These are phyloP conservation scores for Tulasnella calospora DNA, from an alignment of 768 basidiomycete genomes.

Conservation along the genomic window DNA sequence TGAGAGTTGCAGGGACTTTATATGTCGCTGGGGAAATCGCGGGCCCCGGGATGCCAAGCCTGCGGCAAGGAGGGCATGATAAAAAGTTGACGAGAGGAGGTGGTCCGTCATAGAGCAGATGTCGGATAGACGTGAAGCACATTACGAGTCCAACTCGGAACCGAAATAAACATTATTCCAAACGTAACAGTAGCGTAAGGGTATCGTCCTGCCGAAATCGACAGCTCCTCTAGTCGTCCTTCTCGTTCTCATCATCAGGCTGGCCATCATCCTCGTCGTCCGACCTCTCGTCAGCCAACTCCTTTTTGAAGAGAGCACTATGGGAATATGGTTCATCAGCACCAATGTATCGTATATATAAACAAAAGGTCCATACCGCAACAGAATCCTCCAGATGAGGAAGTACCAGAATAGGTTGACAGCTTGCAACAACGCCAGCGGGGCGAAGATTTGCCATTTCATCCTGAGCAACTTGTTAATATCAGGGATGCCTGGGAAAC, in stretches of 20 bases:
- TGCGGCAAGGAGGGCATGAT: too few species aligned
- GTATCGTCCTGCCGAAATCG: not conserved
- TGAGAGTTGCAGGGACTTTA: not conserved
- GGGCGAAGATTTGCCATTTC: slow-evolving; percentile 61
- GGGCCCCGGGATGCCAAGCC: too few species aligned
- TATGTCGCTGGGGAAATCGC: too few species aligned
- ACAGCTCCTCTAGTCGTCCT: slow-evolving; percentile 24
- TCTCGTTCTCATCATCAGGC: slow-evolving; percentile 23
- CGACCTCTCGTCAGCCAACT: slow-evolving; percentile 67
- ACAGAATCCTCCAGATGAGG: slow-evolving; percentile 71
- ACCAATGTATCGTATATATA: slow-evolving; percentile 6
- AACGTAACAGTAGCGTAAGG: not conserved
- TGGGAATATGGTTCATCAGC: not conserved
- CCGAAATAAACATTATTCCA: not conserved
- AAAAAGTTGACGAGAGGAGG: too few species aligned
- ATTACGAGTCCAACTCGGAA: not conserved
- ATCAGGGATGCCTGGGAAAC: not conserved
- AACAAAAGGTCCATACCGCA: slow-evolving; percentile 48
- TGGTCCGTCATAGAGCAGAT: not conserved
- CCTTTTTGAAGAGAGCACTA: slow-evolving; percentile 51
- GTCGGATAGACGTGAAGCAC: not conserved
- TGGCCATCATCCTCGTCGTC: slow-evolving; percentile 49
- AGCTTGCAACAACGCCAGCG: slow-evolving; percentile 68
- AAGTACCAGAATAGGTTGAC: slow-evolving; percentile 94
- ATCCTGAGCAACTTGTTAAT: not conserved